Conservation (phyloP, 306 rosid genomes). For the Rubus parviflorus region DNA sequence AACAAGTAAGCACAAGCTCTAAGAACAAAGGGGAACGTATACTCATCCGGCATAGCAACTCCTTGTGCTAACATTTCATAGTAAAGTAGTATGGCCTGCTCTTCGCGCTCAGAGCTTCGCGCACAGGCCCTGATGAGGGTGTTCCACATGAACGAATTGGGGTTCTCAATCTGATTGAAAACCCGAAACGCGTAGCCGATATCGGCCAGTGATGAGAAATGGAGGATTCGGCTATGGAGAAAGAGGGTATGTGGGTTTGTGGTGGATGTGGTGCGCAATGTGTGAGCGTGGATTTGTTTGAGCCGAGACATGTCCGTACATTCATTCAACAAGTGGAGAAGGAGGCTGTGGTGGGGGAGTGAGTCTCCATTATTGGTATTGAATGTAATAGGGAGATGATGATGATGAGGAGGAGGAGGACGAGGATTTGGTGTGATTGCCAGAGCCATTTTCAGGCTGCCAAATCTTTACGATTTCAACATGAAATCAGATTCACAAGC, state of each 20-base stretch:
- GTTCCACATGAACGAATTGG: slow-evolving; percentile 87
- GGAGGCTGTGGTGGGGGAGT: slow-evolving; percentile 31
- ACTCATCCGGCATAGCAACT: slow-evolving; percentile 45
- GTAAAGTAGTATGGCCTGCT: slow-evolving; percentile 46
- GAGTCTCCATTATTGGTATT: not conserved
- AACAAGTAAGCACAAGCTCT: slow-evolving; percentile 70
- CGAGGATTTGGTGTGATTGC: slow-evolving; percentile 28
- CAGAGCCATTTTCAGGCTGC: slow-evolving; percentile 28
- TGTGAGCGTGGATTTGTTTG: slow-evolving; percentile 76
- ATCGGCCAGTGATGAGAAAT: slow-evolving; percentile 38
- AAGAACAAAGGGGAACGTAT: slow-evolving; percentile 74
- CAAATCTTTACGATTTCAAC: not conserved
- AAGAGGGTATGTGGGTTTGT: slow-evolving; percentile 43
- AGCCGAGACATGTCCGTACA: slow-evolving; percentile 42
- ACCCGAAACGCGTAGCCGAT: slow-evolving; percentile 56
- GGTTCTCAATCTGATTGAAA: slow-evolving; percentile 42
- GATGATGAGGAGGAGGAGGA: slow-evolving; percentile 4
- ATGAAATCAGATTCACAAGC: not conserved
- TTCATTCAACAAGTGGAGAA: slow-evolving; percentile 48
- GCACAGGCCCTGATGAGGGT: slow-evolving; percentile 72
- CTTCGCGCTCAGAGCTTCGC: slow-evolving; percentile 41
- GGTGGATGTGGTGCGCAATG: slow-evolving; percentile 52
- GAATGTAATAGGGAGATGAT: slow-evolving; percentile 8
- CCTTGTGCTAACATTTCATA: slow-evolving; percentile 49
- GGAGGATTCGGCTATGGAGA: slow-evolving; percentile 56